Evolutionary conservation across 805 yeast genomes (phyloP).

Genomic region (Cyberlindnera amylophila): DNA sequence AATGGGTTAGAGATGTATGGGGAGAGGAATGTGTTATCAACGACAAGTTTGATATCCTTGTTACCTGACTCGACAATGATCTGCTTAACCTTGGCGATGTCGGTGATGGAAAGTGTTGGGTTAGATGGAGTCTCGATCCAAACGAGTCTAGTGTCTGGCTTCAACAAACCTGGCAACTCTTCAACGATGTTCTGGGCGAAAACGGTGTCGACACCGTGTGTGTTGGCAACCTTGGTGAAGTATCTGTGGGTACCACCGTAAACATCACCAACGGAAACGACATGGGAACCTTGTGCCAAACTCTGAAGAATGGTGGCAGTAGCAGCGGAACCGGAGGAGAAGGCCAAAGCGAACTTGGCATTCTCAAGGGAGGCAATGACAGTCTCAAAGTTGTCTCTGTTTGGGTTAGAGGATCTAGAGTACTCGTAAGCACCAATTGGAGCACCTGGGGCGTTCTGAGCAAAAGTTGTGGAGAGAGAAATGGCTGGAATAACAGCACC

Average conservation of each 20-base stretch:
- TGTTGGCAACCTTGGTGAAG: conserved; percentile 78
- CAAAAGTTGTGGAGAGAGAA: conserved; percentile 80
- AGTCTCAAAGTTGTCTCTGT: conserved; percentile 74
- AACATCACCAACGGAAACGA: conserved; percentile 77
- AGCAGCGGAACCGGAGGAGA: conserved; percentile 82
- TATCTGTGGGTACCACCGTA: conserved; percentile 92
- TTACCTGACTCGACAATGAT: conserved; percentile 48
- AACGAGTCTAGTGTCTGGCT: conserved; percentile 64
- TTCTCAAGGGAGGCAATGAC: conserved; percentile 78
- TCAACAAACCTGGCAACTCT: conserved; percentile 55
- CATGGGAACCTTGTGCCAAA: conserved; percentile 67
- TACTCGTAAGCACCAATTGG: conserved; percentile 81
- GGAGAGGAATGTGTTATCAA: conserved; percentile 85
- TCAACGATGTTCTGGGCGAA: conserved; percentile 62
- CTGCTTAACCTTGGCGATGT: conserved; percentile 57
- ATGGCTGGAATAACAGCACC: conserved; percentile 88
- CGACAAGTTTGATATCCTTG: conserved; percentile 59
- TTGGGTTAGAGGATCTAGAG: conserved; percentile 83
- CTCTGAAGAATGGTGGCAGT: conserved; percentile 76
- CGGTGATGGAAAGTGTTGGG: conserved; percentile 80
- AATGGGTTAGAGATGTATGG: conserved; percentile 87
- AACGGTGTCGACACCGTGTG: conserved; percentile 68
- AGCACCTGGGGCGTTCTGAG: conserved; percentile 70
- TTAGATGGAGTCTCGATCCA: conserved; percentile 91
- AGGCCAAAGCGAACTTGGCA: conserved; percentile 72